Evolutionary conservation across 768 basidiomycete genomes (phyloP), one percentile per base, ranked within the genome.

Genomic region (Chalciporus sphaerocephalus): DNA sequence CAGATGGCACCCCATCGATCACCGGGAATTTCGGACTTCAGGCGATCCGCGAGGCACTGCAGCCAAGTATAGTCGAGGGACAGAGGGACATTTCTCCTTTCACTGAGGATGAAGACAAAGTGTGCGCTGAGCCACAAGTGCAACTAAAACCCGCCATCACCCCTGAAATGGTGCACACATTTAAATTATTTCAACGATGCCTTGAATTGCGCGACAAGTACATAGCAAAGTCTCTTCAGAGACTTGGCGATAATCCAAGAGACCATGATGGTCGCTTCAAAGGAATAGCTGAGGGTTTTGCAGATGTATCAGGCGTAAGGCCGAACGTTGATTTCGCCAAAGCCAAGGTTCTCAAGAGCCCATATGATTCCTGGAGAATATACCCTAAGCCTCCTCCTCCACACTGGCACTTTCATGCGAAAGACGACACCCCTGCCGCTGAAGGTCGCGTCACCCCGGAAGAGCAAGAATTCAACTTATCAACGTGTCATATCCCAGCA

Each of bases 161-260:
- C 12, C 64, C 69, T 2, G 83, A 84, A 56, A 71, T 78, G 42
- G 64, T 70, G 10, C 66, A 72, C 7, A 72, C 92, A 12, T 82
- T 87, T 49, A 74, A 82, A 49, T 76, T 85, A 1, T 80, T 98
- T 60, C 81, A 86, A 47, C 81, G 74, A 58, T 98, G 95, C 60
- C 81, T 98, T 38, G 81, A 88, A 43, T 73, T 98, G 16, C 87
- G 96, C 21, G 95, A 98, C 71, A 98, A 97, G 68, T 99, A 97
- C 71, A 93, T 96, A 71, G 53, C 72, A 6, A 79, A 79, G 48
- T 97, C 94, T 1, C 77, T 84, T 4, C 96, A 99, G 63, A 77
- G 92, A 43, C 79, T 98, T 3, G 96, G 95, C 2, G 96, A 98
- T 67, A 89, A 98, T 64, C 96, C 96, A 0, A 76, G 80, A 50